Conservation (phyloP, 352 stramenopile species). For the Plasmopara halstedii region DNA sequence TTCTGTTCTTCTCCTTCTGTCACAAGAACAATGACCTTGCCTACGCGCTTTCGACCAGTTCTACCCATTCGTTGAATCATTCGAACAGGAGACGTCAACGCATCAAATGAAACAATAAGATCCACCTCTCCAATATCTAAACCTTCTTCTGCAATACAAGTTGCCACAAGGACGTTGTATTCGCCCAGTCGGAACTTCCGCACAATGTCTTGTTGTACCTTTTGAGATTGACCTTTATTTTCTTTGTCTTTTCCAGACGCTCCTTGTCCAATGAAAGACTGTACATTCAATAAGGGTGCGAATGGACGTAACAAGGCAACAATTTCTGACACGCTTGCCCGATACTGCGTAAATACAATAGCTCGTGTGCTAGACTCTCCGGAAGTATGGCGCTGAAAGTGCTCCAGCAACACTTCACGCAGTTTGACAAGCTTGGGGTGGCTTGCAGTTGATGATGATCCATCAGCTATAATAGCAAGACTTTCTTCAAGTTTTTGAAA, state of each 20-base stretch:
- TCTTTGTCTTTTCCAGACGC: constrained; percentile 75
- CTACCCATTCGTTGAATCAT: constrained; percentile 94
- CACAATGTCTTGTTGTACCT: constrained; percentile 94
- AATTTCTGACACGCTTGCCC: constrained; percentile 93
- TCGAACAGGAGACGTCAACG: constrained; percentile 91
- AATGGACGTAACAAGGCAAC: constrained; percentile 65
- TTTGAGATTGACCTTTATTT: constrained; percentile 90
- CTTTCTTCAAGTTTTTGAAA: constrained; percentile 55
- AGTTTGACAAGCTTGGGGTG: constrained; percentile 89
- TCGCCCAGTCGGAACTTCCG: constrained; percentile 75
- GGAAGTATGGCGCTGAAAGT: constrained; percentile 67
- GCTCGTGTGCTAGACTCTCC: constrained; percentile 83
- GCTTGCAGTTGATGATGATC: constrained; percentile 18
- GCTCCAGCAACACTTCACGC: constrained; percentile 78
- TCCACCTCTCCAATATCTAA: constrained; percentile 95
- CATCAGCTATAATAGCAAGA: constrained; percentile 18
- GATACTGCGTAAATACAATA: constrained; percentile 98
- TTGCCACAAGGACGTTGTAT: constrained; percentile 92
- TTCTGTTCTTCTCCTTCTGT: constrained; percentile 87
- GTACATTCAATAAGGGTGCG: constrained; percentile 75
- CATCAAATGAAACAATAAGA: constrained; percentile 92
- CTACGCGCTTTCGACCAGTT: constrained; percentile 94
- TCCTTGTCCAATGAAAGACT: constrained; percentile 92
- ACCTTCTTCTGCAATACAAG: constrained; percentile 94
- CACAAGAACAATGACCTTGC: constrained; percentile 83